Base-by-base conservation (phyloP, 1,284 basidiomycete genomes). In the Bondarzewia mesenterica region DNA sequence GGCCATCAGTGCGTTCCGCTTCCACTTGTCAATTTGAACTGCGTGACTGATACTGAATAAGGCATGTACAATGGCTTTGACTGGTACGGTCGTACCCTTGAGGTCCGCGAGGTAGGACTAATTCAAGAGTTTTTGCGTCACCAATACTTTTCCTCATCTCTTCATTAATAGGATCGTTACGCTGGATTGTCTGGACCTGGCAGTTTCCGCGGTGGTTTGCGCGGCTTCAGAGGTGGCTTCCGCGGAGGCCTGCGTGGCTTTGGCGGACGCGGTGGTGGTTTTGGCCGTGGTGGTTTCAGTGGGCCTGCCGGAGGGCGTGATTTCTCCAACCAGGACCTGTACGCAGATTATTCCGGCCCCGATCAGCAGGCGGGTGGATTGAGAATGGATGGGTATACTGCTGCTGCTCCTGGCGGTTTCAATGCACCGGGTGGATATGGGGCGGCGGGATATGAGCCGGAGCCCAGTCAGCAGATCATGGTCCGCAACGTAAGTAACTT, bases 401-500 rank as follows among this genome's bases (percentile, higher is more conserved):
- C 63, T 41, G 73, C 71, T 16, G 70, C 62, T 26, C 66, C 58
- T 0, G 69, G 60, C 40, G 62, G 63, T n/a, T 71, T 58, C 27
- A 61, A 60, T 59, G 65, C 59, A 23, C 60, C 61, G 35, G 63
- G 56, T 5, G 60, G 52, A 46, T 44, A 59, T 50, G 47, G 64
- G 51, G 51, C 58, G 45, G 52, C 51, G 7, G 60, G 56, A 12
- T 66, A 64, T 23, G 74, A 79, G 18, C 73, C 87, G 1, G 85
- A 93, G 58, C 93, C 94, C 1, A 93, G 85, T 61, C 89, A 92
- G 65, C 95, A 99, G 71, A 97, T 99, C 61, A 90, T 94, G 78
- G 94, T 97, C 58, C 85, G 90, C 67, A 98, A 98, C 65, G 93
- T 94, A 65, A 69, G 93, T 82, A 6, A 22, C 38, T 14, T 37